Percentiles rank a stretch among this genome's conserved stretches.
Evolutionary conservation across 768 basidiomycete species (phyloP).

Genomic region (Serpula lacrymans): DNA sequence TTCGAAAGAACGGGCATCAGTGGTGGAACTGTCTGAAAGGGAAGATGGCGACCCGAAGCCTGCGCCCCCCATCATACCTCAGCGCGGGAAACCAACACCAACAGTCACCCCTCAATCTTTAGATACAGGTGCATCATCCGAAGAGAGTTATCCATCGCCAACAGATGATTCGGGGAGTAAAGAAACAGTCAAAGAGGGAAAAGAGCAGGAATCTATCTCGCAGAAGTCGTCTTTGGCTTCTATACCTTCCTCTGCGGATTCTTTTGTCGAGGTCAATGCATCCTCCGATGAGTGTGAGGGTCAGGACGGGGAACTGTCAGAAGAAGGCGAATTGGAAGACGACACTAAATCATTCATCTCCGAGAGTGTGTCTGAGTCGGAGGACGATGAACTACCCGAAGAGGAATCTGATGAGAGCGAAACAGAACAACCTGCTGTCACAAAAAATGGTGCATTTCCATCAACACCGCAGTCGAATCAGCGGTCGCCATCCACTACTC

Average conservation of each 20-base stretch:
- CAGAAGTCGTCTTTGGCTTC: constrained; percentile 23
- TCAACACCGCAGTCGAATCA: constrained; percentile 36
- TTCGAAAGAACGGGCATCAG: constrained; percentile 14
- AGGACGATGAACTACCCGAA: constrained; percentile 8
- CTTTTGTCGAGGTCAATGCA: constrained; percentile 43
- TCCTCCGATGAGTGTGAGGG: constrained; percentile 23
- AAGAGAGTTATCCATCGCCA: background rate
- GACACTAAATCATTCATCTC: constrained; percentile 26
- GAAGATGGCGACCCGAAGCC: constrained; percentile 9
- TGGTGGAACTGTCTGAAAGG: constrained; percentile 16
- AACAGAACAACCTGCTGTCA: constrained; percentile 24
- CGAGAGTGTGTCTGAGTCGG: constrained; percentile 23
- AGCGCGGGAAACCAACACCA: too few relatives aligned
- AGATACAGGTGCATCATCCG: background rate
- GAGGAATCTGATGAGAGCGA: constrained; percentile 20
- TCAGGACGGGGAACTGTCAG: constrained; percentile 17
- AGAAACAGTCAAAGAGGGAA: constrained; percentile 2
- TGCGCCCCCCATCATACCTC: background rate
- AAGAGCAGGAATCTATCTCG: constrained; percentile 7
- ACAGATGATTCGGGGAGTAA: background rate
- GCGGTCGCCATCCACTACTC: constrained; percentile 57
- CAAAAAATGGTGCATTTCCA: constrained; percentile 14
- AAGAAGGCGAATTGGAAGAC: constrained; percentile 31
- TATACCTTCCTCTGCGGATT: constrained; percentile 43
- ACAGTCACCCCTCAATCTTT: too few relatives aligned